phyloP scores from a whole-genome alignment of 83 land plant species.

The Larix sibirica region DNA sequence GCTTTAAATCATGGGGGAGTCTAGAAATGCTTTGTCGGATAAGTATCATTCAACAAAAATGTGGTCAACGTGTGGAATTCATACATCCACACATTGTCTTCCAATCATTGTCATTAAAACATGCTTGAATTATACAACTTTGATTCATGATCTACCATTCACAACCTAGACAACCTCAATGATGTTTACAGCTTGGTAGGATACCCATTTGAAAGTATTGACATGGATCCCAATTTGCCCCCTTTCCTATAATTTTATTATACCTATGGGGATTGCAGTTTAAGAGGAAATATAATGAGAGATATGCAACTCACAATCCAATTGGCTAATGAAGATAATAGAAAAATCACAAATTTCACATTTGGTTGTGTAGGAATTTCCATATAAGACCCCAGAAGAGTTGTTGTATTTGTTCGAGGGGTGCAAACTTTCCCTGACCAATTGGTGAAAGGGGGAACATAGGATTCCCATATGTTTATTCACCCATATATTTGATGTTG shows the following conservation, averaged over 20 bases:
- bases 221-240: slow-evolving; percentile 28
- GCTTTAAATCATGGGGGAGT: too few relatives aligned
- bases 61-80: slow-evolving; percentile 45
- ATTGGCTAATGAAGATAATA: neutral
- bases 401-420: slow-evolving; percentile 74
- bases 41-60: too few relatives aligned
- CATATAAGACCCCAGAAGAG: slow-evolving; percentile 65
- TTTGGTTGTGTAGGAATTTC: slow-evolving; percentile 65
- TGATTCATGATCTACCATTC: slow-evolving; percentile 53
- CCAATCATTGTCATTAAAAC: slow-evolving; percentile 19
- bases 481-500: slow-evolving; percentile 46
- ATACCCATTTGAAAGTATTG: slow-evolving; percentile 52
- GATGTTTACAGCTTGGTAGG: slow-evolving; percentile 60
- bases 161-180: slow-evolving; percentile 43
- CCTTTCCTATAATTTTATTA: slow-evolving; percentile 58
- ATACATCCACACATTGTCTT: slow-evolving; percentile 7
- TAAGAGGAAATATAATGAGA: slow-evolving; percentile 32
- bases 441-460: slow-evolving; percentile 20
- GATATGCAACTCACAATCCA: slow-evolving; percentile 19
- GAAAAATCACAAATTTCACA: slow-evolving; percentile 44
- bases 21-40: too few relatives aligned
- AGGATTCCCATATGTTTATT: slow-evolving; percentile 29
- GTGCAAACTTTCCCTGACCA: slow-evolving; percentile 54
- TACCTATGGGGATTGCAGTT: slow-evolving; percentile 78
- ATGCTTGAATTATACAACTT: slow-evolving; percentile 30